These are phyloP conservation scores for Leccinum sublutescens DNA, from an alignment of 768 basidiomycete species.

Conservation along the genomic window DNA sequence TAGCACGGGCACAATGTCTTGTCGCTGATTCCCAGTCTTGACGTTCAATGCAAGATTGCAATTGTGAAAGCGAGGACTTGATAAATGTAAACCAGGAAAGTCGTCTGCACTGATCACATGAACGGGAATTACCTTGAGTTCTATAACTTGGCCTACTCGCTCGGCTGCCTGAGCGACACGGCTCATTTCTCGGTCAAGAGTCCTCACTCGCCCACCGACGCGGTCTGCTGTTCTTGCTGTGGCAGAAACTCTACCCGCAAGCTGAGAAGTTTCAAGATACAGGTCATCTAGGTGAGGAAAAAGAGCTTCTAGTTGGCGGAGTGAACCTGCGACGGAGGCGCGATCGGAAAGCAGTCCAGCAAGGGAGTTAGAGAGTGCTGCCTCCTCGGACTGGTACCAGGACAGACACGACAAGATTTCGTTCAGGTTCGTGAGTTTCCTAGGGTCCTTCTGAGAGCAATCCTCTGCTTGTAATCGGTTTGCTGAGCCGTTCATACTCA, in stretches of 20 bases:
- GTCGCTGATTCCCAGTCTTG: slow-evolving; percentile 97
- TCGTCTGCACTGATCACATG: slow-evolving; percentile 21
- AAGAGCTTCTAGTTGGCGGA: slow-evolving; percentile 60
- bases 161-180: slow-evolving; percentile 89
- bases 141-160: slow-evolving; percentile 88
- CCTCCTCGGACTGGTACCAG: slow-evolving; percentile 72
- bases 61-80: slow-evolving; percentile 62
- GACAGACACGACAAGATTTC: slow-evolving; percentile 78
- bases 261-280: slow-evolving; percentile 50
- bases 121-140: slow-evolving; percentile 70
- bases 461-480: slow-evolving; percentile 10
- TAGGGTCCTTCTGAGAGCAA: slow-evolving; percentile 22
- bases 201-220: slow-evolving; percentile 87
- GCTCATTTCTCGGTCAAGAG: slow-evolving; percentile 91
- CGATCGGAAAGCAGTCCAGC: slow-evolving; percentile 66
- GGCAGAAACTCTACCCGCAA: slow-evolving; percentile 58
- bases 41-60: slow-evolving; percentile 62
- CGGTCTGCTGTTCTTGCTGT: slow-evolving; percentile 81
- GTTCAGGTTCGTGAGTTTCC: slow-evolving; percentile 54
- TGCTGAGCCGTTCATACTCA: slow-evolving; percentile 11
- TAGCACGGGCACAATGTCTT: slow-evolving; percentile 86
- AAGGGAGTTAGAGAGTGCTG: slow-evolving; percentile 71
- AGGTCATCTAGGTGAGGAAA: slow-evolving; percentile 63
- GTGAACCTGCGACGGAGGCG: slow-evolving; percentile 60
- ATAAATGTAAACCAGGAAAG: slow-evolving; percentile 18